Evolutionary conservation across 2,329 filamentous ascomycete species (phyloP), one percentile per base, ranked within the genome.

Genomic region (Aspergillus sclerotialis): DNA sequence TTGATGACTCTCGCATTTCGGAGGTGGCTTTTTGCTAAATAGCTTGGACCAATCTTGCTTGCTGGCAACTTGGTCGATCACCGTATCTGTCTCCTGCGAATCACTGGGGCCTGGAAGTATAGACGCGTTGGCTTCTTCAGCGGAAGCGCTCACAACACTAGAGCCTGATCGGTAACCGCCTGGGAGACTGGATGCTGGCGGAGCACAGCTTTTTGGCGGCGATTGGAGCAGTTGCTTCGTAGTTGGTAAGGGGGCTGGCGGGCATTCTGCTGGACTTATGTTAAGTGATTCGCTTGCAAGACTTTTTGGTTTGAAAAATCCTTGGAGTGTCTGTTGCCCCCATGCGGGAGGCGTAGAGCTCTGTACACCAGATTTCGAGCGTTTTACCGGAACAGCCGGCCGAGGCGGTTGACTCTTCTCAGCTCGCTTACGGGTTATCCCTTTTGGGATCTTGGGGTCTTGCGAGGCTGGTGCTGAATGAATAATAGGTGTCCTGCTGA

Each of bases 1-100:
- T 34, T 78, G 71, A 53, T 98, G 92, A 30, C 67, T 64, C 48
- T 95, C 88, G 55, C 92, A 98, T 37, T 74, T 75, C 1, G 92
- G 92, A 1, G 77, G 70, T 2, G 76, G 65, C 37, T 83, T 80
- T 57, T 82, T 87, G 11, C 80, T 76, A 42, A 96, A 80, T 10
- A 96, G 70, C 55, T 82, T 88, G 4, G 78, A 80, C 92, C 92
- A 96, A 14, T 82, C 82, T 52, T 92, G 82, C 56, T 86, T 90
- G 29, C 75, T 75, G 40, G 76, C 70, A 32, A 87, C 77, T 0
- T 82, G 80, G 46, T 89, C 84, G 17, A 65, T 53, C 40, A 82
- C 69, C 2, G 76, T 67, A 36, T 59, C 68, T 7, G 62, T 68
- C 46, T 37, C 52, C 38, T 55, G 52, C 17, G 58, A 51, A 30